phyloP scores from a whole-genome alignment of 2,329 filamentous ascomycete genomes.

The Penicillium sp. region DNA sequence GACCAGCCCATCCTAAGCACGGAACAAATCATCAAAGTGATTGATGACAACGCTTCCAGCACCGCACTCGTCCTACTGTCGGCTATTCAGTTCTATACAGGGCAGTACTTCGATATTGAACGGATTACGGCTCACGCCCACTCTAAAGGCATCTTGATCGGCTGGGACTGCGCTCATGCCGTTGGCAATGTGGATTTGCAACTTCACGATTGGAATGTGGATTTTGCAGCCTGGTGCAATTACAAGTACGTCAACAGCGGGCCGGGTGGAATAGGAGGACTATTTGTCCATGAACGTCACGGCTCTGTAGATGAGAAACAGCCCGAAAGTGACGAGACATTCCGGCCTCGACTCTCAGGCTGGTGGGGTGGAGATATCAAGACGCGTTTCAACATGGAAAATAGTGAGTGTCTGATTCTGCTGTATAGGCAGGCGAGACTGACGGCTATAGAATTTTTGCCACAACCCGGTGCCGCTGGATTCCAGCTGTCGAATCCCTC shows the following conservation, averaged over 20 bases:
- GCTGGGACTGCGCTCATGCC: constrained; percentile 87
- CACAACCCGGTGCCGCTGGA: constrained; percentile 73
- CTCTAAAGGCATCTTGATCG: constrained; percentile 66
- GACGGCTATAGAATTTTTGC: constrained; percentile 58
- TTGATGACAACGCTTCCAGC: constrained; percentile 69
- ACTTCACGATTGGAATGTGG: constrained; percentile 85
- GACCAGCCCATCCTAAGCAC: constrained; percentile 63
- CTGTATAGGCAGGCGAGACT: not conserved
- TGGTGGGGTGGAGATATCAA: constrained; percentile 85
- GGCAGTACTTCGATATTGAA: constrained; percentile 80
- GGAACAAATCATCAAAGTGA: constrained; percentile 66
- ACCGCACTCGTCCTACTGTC: constrained; percentile 77
- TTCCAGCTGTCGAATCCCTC: constrained; percentile 85
- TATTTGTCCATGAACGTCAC: constrained; percentile 77
- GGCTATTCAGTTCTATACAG: constrained; percentile 89
- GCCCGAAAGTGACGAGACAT: constrained; percentile 46
- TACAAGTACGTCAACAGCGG: constrained; percentile 94
- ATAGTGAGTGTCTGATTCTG: constrained; percentile 41
- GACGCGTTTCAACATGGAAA: constrained; percentile 79
- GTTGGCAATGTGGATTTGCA: constrained; percentile 76
- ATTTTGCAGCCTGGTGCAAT: constrained; percentile 90
- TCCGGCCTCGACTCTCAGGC: constrained; percentile 67
- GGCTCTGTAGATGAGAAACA: constrained; percentile 46
- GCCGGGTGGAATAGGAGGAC: constrained; percentile 74
- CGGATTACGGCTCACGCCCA: constrained; percentile 76